phyloP scores from a whole-genome alignment of 2,329 filamentous ascomycete species.

The Alternaria sp. region DNA sequence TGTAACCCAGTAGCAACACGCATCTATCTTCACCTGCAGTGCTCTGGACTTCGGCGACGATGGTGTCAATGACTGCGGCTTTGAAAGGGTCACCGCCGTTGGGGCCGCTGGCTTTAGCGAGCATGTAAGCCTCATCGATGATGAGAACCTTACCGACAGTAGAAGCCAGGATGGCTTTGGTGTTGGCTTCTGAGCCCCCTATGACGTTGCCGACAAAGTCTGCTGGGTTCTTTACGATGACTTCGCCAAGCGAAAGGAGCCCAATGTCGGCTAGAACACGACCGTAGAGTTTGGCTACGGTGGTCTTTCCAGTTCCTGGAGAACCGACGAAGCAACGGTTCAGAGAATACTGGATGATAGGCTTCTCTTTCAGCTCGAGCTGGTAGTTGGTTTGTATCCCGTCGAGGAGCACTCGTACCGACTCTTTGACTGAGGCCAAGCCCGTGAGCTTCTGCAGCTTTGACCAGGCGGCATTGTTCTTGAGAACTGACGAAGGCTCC shows the following conservation, averaged over 20 bases:
- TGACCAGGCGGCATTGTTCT: slow-evolving; percentile 62
- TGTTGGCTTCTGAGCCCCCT: slow-evolving; percentile 72
- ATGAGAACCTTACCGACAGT: slow-evolving; percentile 76
- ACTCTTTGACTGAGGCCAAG: slow-evolving; percentile 66
- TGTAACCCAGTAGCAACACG: slow-evolving; percentile 74
- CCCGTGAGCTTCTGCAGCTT: slow-evolving; percentile 66
- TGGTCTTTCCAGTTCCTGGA: slow-evolving; percentile 63
- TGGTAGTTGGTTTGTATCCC: slow-evolving; percentile 68
- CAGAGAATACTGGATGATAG: slow-evolving; percentile 64
- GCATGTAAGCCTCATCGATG: slow-evolving; percentile 79
- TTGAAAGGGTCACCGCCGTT: slow-evolving; percentile 59
- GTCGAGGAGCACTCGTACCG: slow-evolving; percentile 65
- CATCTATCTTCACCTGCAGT: slow-evolving; percentile 74
- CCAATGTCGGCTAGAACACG: slow-evolving; percentile 71
- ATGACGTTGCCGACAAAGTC: slow-evolving; percentile 72
- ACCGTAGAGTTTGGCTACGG: slow-evolving; percentile 74
- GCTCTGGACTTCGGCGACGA: slow-evolving; percentile 75
- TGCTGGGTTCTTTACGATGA: slow-evolving; percentile 73
- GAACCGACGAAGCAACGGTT: slow-evolving; percentile 74
- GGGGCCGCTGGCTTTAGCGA: slow-evolving; percentile 55
- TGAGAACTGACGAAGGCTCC: slow-evolving; percentile 63
- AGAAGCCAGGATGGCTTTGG: slow-evolving; percentile 72
- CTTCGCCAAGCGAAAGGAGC: slow-evolving; percentile 71
- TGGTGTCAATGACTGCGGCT: slow-evolving; percentile 72
- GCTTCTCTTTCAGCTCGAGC: slow-evolving; percentile 68